Evolutionary conservation across 2,329 filamentous ascomycete genomes (phyloP).

Genomic region (Colletotrichum aenigma): DNA sequence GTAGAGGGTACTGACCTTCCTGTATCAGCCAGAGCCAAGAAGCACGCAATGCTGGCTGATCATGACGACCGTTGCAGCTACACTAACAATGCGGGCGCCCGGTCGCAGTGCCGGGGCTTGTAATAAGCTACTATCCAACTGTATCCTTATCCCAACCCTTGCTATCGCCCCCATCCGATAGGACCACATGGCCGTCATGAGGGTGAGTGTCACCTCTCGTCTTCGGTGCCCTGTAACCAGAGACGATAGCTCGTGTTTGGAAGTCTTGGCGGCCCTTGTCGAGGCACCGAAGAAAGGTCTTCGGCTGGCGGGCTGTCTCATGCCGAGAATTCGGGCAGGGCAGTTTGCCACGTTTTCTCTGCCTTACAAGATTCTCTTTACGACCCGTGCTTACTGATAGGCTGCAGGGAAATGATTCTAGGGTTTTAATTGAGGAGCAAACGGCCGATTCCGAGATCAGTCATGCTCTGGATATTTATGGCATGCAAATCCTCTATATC

Average conservation of each 20-base stretch:
- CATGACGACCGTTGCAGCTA: conserved; percentile 4
- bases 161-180: neutral
- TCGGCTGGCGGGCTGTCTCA: neutral
- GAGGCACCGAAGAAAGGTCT: neutral
- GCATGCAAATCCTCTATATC: neutral
- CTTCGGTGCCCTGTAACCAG: neutral
- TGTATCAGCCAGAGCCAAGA: conserved; percentile 15
- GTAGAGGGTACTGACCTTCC: conserved; percentile 1
- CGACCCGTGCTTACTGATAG: neutral
- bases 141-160: neutral
- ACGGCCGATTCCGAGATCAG: neutral
- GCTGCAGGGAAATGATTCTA: neutral
- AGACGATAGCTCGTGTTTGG: neutral
- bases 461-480: neutral
- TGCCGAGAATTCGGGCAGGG: neutral
- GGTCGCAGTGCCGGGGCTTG: neutral
- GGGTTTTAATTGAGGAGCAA: neutral
- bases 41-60: conserved; percentile 15
- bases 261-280: neutral
- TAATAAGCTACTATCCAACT: neutral
- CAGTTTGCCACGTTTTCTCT: neutral
- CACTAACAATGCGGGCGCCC: neutral
- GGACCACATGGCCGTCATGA: neutral
- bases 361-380: neutral
- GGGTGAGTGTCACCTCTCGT: neutral